phyloP scores from a whole-genome alignment of 2,329 filamentous ascomycete species.

The Neoscytalidium dimidiatum region DNA sequence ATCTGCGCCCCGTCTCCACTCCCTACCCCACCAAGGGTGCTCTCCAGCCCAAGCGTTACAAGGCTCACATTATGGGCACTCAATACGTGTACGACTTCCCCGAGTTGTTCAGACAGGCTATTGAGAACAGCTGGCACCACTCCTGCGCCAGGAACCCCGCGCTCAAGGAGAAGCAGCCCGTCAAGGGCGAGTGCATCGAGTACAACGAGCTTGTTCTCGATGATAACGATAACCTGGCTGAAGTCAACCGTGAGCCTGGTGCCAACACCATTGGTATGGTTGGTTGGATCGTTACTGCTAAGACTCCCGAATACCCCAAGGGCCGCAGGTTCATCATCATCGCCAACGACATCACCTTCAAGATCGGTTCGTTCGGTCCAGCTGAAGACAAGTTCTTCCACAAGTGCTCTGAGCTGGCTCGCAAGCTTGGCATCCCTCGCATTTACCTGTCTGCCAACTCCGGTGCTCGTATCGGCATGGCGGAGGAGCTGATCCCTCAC shows the following conservation, averaged over 20 bases:
- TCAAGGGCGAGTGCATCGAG: slow-evolving; percentile 86
- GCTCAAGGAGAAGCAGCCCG: slow-evolving; percentile 78
- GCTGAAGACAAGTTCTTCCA: slow-evolving; percentile 98
- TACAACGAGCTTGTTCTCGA: slow-evolving; percentile 94
- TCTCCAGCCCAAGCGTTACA: slow-evolving; percentile 98
- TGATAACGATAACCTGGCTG: slow-evolving; percentile 85
- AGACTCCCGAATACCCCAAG: slow-evolving; percentile 90
- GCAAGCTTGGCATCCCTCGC: slow-evolving; percentile 90
- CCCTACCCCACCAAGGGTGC: slow-evolving; percentile 98
- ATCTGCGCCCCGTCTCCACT: slow-evolving; percentile 84
- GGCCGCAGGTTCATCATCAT: slow-evolving; percentile 94
- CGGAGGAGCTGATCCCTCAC: slow-evolving; percentile 93
- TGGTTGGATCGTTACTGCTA: slow-evolving; percentile 92
- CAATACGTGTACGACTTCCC: slow-evolving; percentile 99
- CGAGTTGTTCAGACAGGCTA: slow-evolving; percentile 96
- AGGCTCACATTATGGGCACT: slow-evolving; percentile 98
- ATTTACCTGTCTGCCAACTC: slow-evolving; percentile 99
- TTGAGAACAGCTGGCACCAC: slow-evolving; percentile 90
- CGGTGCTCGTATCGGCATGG: slow-evolving; percentile 93
- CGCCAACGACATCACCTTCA: slow-evolving; percentile 99
- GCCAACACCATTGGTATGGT: slow-evolving; percentile 98
- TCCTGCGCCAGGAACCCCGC: slow-evolving; percentile 72
- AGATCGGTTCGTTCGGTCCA: slow-evolving; percentile 96
- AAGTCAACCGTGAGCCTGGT: slow-evolving; percentile 92
- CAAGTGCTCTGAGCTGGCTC: slow-evolving; percentile 96